Conservation (phyloP, 306 rosid genomes). For the Cucurbita pepo region DNA sequence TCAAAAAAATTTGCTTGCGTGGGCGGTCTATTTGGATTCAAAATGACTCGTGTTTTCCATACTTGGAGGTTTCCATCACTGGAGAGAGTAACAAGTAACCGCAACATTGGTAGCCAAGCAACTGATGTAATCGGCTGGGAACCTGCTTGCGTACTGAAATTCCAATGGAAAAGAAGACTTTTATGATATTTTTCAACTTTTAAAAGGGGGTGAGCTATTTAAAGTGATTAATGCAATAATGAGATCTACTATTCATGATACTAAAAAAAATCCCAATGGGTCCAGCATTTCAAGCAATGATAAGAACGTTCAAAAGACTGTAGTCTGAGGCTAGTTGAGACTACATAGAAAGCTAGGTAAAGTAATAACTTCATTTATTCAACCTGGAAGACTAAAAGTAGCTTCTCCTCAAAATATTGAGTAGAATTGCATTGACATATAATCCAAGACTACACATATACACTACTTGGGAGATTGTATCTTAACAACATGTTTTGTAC, state of each 20-base stretch:
- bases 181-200: background rate
- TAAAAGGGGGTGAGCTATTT: slow-evolving; percentile 10
- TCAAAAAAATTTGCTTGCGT: slow-evolving; percentile 83
- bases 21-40: slow-evolving; percentile 70
- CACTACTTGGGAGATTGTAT: background rate
- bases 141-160: slow-evolving; percentile 89
- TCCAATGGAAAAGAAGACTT: slow-evolving; percentile 9
- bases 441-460: background rate
- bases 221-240: slow-evolving; percentile 3
- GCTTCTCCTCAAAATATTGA: background rate
- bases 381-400: background rate
- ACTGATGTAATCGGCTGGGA: slow-evolving; percentile 85
- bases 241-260: background rate
- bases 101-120: slow-evolving; percentile 76
- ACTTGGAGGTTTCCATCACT: slow-evolving; percentile 89
- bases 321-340: background rate
- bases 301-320: background rate
- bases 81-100: slow-evolving; percentile 73
- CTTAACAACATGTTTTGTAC: background rate
- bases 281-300: background rate
- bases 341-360: background rate
- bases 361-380: background rate
- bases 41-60: slow-evolving; percentile 75
- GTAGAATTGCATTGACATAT: background rate
- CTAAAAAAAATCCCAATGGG: background rate